These are phyloP conservation scores for Fusarium robinianum DNA, from an alignment of 2,329 filamentous ascomycete genomes.

Conservation along the genomic window DNA sequence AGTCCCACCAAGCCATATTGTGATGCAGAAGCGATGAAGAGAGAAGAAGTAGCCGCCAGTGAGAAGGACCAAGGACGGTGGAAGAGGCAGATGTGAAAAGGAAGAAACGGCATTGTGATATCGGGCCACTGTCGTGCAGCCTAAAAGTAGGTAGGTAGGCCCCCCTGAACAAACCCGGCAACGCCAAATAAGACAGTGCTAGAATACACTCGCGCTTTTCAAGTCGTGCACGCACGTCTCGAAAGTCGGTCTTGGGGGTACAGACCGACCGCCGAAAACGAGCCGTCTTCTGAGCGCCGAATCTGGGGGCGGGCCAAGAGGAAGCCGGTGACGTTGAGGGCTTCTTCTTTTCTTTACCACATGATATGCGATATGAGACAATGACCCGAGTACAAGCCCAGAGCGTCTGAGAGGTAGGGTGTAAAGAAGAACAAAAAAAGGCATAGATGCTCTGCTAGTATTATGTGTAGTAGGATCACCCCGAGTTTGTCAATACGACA, in stretches of 20 bases:
- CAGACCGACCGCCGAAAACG: conserved; percentile 10
- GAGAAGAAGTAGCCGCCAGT: too few relatives aligned
- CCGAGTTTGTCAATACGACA: conserved; percentile 14
- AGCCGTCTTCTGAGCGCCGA: conserved; percentile 14
- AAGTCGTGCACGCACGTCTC: conserved; percentile 33
- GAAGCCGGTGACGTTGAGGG: conserved; percentile 12
- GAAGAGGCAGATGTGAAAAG: too few relatives aligned
- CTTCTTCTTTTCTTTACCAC: too few relatives aligned
- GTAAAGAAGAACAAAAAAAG: conserved; percentile 6
- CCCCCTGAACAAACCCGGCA: conserved; percentile 10
- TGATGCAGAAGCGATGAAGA: too few relatives aligned
- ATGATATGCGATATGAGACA: conserved; percentile 12
- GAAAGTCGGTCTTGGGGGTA: too few relatives aligned
- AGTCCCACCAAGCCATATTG: too few relatives aligned
- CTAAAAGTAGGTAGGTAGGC: conserved; percentile 5
- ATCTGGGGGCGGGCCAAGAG: too few relatives aligned
- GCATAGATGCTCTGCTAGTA: conserved; percentile 29
- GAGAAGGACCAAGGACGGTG: too few relatives aligned
- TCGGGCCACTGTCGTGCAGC: conserved; percentile 7
- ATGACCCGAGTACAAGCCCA: conserved; percentile 4
- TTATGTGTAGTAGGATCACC: conserved; percentile 25
- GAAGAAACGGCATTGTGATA: too few relatives aligned
- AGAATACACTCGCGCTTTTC: conserved; percentile 24
- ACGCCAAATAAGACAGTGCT: conserved; percentile 17
- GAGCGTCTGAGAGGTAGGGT: conserved; percentile 3